Evolutionary conservation across 2,329 filamentous ascomycete genomes (phyloP).

Genomic region (Alternaria postmessia): DNA sequence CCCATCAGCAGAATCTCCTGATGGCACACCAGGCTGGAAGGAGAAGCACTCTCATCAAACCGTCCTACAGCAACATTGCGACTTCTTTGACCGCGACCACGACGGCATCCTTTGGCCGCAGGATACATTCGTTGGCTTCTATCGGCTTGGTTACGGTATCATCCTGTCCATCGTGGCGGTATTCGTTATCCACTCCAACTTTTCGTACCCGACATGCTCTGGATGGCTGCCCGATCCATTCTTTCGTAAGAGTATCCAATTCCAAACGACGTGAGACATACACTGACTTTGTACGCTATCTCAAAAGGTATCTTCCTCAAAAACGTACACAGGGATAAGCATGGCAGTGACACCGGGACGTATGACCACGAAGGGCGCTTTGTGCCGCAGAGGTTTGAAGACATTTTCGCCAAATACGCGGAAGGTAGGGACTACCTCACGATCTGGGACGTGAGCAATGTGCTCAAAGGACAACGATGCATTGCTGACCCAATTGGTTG

Average conservation of each 20-base stretch:
- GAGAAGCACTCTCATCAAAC: constrained; percentile 7
- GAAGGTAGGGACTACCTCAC: constrained; percentile 52
- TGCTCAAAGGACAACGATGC: constrained; percentile 53
- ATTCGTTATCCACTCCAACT: constrained; percentile 59
- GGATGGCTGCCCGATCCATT: constrained; percentile 56
- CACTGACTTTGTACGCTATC: background rate
- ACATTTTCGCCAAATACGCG: constrained; percentile 58
- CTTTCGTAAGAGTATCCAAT: constrained; percentile 37
- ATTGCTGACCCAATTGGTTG: constrained; percentile 56
- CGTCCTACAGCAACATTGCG: constrained; percentile 57
- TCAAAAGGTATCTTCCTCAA: constrained; percentile 40
- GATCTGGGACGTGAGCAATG: constrained; percentile 48
- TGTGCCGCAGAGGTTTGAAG: constrained; percentile 57
- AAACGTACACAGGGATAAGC: constrained; percentile 55
- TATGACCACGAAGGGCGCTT: constrained; percentile 59
- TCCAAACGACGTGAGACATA: background rate
- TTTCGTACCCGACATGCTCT: constrained; percentile 59
- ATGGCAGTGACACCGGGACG: constrained; percentile 54
- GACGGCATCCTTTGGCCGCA: constrained; percentile 62
- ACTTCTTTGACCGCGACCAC: constrained; percentile 62
- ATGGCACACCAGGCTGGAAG: constrained; percentile 4
- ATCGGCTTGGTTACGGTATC: constrained; percentile 56
- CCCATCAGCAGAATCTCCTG: background rate
- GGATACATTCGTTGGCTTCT: constrained; percentile 61
- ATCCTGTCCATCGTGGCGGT: constrained; percentile 55